Percentiles rank a stretch among this genome's conserved stretches.
phyloP scores from a whole-genome alignment of 73 alveolate genomes.

The Tetrahymena thermophila region DNA sequence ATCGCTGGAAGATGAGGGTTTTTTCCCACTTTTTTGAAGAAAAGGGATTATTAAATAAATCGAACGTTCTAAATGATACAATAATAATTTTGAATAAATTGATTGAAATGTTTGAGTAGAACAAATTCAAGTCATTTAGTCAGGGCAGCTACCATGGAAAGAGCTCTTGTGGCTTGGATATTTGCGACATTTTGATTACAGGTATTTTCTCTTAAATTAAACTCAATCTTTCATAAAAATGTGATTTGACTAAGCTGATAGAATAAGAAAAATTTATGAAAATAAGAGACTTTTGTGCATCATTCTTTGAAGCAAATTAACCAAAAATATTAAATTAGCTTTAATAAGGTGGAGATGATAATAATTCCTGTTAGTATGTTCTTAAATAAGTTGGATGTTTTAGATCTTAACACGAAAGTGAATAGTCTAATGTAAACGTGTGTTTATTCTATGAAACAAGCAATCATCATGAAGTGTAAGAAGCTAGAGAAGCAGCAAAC shows the following conservation, averaged over 20 bases:
- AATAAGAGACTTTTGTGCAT: not conserved
- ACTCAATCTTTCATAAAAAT: not conserved
- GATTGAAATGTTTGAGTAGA: not conserved
- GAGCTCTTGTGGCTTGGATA: not conserved
- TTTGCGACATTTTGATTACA: not conserved
- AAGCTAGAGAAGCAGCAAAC: not conserved
- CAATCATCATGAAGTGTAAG: not conserved
- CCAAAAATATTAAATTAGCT: not conserved
- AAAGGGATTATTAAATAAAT: not conserved
- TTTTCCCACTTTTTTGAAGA: not conserved
- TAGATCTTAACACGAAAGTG: not conserved
- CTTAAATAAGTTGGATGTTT: not conserved
- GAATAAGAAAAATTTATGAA: not conserved
- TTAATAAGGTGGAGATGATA: not conserved
- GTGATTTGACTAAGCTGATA: not conserved
- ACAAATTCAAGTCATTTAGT: not conserved
- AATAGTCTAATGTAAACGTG: not conserved
- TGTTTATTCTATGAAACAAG: not conserved
- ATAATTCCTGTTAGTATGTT: not conserved
- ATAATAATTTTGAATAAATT: not conserved
- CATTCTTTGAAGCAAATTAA: not conserved
- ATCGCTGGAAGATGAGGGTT: not conserved
- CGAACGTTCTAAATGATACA: conserved; percentile 1
- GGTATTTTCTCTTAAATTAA: not conserved
- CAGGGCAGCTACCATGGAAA: not conserved